Evolutionary conservation across 805 yeast genomes (phyloP).

Genomic region (Diddensiella transvaalensis): DNA sequence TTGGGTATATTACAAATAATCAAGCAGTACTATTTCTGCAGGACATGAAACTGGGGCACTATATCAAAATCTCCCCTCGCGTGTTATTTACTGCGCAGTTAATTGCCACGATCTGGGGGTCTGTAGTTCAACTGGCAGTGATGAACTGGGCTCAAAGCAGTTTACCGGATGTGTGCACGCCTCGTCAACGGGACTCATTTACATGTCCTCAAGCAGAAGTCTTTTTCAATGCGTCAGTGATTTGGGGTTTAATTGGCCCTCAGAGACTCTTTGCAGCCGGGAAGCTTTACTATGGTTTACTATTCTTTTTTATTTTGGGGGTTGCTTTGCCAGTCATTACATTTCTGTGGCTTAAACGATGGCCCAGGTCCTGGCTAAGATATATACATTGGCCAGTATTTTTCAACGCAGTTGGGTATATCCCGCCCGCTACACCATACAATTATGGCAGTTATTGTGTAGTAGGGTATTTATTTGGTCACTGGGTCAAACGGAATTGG

Average conservation of each 20-base stretch:
- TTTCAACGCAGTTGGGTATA: conserved; percentile 53
- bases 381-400: conserved; percentile 67
- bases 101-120: conserved; percentile 43
- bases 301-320: conserved; percentile 62
- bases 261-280: conserved; percentile 48
- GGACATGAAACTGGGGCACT: conserved; percentile 63
- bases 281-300: conserved; percentile 49
- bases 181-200: conserved; percentile 43
- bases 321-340: conserved; percentile 42
- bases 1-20: conserved; percentile 50
- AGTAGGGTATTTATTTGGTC: conserved; percentile 56
- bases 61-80: conserved; percentile 60
- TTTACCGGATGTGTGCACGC: conserved; percentile 42
- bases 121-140: conserved; percentile 42
- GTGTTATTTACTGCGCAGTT: conserved; percentile 53
- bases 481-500: conserved; percentile 51
- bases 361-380: conserved; percentile 40
- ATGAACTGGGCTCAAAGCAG: conserved; percentile 40
- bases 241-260: conserved; percentile 69
- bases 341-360: conserved; percentile 37
- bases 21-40: conserved; percentile 54
- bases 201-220: conserved; percentile 45
- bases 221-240: conserved; percentile 52
- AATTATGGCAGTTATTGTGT: conserved; percentile 56
- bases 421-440: conserved; percentile 75